A percentile compares a stretch with the other conserved stretches of the same genome.
phyloP scores from a whole-genome alignment of 495 filamentous ascomycete genomes.

The Aspergillus ellipticus region DNA sequence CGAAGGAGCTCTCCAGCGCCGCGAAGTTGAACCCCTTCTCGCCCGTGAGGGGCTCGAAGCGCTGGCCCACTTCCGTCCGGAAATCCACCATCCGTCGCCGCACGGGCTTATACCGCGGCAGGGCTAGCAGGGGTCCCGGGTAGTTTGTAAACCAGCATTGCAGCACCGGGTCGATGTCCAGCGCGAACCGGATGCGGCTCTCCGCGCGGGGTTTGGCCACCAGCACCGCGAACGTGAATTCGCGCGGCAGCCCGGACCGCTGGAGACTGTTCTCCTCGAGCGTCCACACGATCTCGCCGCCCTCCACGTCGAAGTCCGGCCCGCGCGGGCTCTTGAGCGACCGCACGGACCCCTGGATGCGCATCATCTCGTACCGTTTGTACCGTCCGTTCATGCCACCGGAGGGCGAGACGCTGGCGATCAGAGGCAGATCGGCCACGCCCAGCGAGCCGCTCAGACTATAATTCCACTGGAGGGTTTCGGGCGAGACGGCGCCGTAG shows the following conservation, averaged over 20 bases:
- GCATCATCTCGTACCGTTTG: slow-evolving; percentile 51
- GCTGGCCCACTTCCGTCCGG: slow-evolving; percentile 33
- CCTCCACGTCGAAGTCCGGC: slow-evolving; percentile 35
- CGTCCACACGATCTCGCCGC: slow-evolving; percentile 49
- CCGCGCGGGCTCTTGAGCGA: slow-evolving; percentile 33
- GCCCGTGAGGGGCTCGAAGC: slow-evolving; percentile 30
- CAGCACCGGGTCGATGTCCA: slow-evolving; percentile 41
- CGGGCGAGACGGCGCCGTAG: slow-evolving; percentile 49
- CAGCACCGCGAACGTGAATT: slow-evolving; percentile 53
- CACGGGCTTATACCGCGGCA: slow-evolving; percentile 28
- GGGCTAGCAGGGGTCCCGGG: slow-evolving; percentile 27
- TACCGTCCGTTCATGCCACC: slow-evolving; percentile 38
- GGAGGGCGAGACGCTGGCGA: slow-evolving; percentile 41
- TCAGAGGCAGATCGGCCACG: slow-evolving; percentile 41
- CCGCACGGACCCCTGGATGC: slow-evolving; percentile 49
- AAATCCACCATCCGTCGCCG: slow-evolving; percentile 31
- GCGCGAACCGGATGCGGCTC: slow-evolving; percentile 24
- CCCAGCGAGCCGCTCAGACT: slow-evolving; percentile 47
- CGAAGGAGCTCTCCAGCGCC: slow-evolving; percentile 31
- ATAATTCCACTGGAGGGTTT: slow-evolving; percentile 51
- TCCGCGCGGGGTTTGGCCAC: slow-evolving; percentile 37
- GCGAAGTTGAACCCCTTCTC: slow-evolving; percentile 41
- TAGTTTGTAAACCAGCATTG: slow-evolving; percentile 32
- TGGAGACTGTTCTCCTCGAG: slow-evolving; percentile 51
- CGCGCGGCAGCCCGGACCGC: slow-evolving; percentile 48